Conservation (phyloP, 75 land plant genomes). For the Selaginella moellendorffii region DNA sequence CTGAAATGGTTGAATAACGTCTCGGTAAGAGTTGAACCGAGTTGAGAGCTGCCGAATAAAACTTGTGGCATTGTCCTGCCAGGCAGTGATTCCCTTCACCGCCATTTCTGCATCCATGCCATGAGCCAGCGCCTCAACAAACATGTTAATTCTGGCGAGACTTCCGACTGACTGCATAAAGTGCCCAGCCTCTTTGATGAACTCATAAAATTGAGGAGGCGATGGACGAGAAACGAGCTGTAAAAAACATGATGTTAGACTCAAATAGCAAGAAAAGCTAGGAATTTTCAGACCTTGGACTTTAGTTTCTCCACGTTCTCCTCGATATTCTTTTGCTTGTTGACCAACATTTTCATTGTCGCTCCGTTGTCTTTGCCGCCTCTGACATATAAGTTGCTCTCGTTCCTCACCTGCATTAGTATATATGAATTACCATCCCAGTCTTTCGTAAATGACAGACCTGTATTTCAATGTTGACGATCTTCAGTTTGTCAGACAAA, state of each 20-base stretch:
- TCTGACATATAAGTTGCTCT: constrained; percentile 46
- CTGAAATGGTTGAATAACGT: constrained; percentile 71
- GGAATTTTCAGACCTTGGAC: constrained; percentile 28
- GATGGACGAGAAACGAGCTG: constrained; percentile 16
- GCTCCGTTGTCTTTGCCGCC: constrained; percentile 16
- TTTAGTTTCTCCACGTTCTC: constrained; percentile 24
- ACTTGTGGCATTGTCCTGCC: constrained; percentile 34
- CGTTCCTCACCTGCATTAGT: constrained; percentile 44
- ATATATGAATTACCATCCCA: no score
- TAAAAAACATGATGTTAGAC: background rate
- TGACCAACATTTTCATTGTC: constrained; percentile 3
- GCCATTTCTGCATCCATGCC: background rate
- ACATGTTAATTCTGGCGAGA: constrained; percentile 11
- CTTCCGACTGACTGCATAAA: constrained; percentile 12
- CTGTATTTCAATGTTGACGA: constrained; percentile 53
- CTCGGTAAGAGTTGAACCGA: constrained; percentile 43
- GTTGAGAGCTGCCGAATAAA: constrained; percentile 45
- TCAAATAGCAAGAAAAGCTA: background rate
- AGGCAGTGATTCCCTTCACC: background rate
- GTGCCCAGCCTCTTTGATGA: constrained; percentile 14
- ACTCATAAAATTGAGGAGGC: constrained; percentile 17
- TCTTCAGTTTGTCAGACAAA: constrained; percentile 34
- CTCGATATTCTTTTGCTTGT: constrained; percentile 24
- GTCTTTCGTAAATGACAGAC: constrained; percentile 18
- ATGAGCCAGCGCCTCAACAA: background rate